phyloP scores from a whole-genome alignment of 371 early-diverging fungal species.

The Mucor racemosus region DNA sequence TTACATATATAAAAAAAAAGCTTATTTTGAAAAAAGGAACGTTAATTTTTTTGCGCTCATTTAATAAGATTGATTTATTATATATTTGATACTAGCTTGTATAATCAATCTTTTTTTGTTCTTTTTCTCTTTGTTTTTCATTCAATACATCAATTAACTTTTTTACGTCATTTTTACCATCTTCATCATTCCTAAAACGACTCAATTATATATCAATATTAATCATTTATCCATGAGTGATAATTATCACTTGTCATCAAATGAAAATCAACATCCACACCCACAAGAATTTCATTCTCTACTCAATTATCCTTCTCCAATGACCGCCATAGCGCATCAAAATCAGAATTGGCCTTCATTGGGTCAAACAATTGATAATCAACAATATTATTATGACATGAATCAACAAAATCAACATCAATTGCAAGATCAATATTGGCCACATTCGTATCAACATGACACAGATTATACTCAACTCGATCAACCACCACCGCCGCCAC shows the following conservation, averaged over 20 bases:
- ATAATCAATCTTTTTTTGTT: not conserved
- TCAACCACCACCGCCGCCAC: not conserved
- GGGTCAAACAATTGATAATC: not conserved
- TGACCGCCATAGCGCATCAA: not conserved
- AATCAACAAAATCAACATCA: not conserved
- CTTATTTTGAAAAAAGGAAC: slow-evolving; percentile 18
- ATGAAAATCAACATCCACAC: slow-evolving; percentile 1
- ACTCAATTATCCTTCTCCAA: not conserved
- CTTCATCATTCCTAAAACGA: not conserved
- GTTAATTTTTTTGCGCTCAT: slow-evolving; percentile 10
- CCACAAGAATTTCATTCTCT: not conserved
- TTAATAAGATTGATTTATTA: slow-evolving; percentile 9
- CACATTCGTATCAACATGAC: not conserved
- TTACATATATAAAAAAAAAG: slow-evolving; percentile 10
- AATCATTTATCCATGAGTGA: slow-evolving; percentile 14
- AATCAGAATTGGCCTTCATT: not conserved
- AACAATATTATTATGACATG: not conserved
- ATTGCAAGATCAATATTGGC: not conserved
- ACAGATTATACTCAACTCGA: not conserved
- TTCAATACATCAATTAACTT: not conserved
- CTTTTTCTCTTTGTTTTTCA: not conserved
- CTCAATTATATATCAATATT: not conserved
- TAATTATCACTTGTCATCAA: slow-evolving; percentile 10
- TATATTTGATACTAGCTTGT: not conserved
- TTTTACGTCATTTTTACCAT: not conserved